phyloP scores from a whole-genome alignment of 108 stramenopile genomes.

The Parietichytrium sp. region DNA sequence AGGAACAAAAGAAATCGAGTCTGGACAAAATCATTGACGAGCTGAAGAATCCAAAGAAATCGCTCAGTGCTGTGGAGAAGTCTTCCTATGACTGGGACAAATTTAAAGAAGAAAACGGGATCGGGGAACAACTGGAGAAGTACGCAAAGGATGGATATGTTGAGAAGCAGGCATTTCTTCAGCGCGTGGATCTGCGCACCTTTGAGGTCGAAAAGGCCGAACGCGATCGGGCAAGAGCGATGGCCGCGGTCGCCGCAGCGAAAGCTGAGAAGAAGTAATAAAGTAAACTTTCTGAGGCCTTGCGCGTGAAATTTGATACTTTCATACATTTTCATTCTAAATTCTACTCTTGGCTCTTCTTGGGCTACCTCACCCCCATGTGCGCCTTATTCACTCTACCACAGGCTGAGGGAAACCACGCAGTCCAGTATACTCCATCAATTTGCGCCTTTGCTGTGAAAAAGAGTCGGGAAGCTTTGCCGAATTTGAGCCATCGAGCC shows the following conservation, averaged over 20 bases:
- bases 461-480: no score
- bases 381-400: no score
- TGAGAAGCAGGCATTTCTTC: slow-evolving; percentile 33
- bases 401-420: no score
- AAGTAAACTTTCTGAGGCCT: no score
- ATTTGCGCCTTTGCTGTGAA: no score
- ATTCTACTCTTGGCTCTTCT: no score
- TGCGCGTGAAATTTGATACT: no score
- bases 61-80: slow-evolving; percentile 6
- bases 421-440: no score
- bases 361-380: no score
- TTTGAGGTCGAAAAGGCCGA: slow-evolving; percentile 23
- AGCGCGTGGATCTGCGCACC: slow-evolving; percentile 17
- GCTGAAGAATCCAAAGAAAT: slow-evolving; percentile 17
- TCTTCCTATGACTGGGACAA: slow-evolving; percentile 27
- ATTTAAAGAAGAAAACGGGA: slow-evolving; percentile 31
- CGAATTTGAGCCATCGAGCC: no score
- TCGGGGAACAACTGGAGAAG: slow-evolving; percentile 3
- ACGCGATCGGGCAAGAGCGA: slow-evolving; percentile 28
- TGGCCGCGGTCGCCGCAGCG: slow-evolving; percentile 6
- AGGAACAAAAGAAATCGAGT: background rate
- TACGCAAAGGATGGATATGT: slow-evolving; percentile 37
- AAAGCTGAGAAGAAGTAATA: background rate
- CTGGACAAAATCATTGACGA: slow-evolving; percentile 31
- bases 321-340: no score